Evolutionary conservation across 192 early-diverging fungal species (phyloP).

Genomic region (Radiomyces spectabilis): DNA sequence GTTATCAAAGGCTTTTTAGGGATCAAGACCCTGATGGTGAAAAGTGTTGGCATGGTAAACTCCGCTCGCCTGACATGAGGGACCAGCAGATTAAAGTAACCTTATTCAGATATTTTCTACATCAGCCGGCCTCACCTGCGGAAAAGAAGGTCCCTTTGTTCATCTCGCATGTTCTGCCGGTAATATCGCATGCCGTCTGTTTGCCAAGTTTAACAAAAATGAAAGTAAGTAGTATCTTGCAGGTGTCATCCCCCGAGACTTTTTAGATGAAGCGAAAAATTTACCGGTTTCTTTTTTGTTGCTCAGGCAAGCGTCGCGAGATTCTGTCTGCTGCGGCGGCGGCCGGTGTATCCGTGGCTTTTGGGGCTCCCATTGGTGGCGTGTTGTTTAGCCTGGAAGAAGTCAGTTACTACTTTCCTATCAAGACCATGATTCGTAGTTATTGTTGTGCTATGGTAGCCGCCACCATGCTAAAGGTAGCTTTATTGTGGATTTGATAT

Average conservation of each 20-base stretch:
- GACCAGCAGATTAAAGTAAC: not conserved
- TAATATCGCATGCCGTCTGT: conserved; percentile 78
- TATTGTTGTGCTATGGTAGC: conserved; percentile 93
- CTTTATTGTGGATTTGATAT: too few species aligned
- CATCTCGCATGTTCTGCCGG: conserved; percentile 88
- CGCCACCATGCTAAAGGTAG: conserved; percentile 72
- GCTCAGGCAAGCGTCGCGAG: conserved; percentile 76
- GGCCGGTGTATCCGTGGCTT: conserved; percentile 90
- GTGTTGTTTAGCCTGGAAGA: conserved; percentile 93
- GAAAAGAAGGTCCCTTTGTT: conserved; percentile 93
- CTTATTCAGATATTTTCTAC: conserved; percentile 56
- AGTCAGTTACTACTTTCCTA: conserved; percentile 87
- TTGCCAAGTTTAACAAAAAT: conserved; percentile 87
- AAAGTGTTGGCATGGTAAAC: conserved; percentile 78
- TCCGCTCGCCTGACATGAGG: not conserved
- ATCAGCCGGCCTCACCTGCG: conserved; percentile 79
- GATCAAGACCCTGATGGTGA: conserved; percentile 82
- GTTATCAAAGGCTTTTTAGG: conserved; percentile 91
- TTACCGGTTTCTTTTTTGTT: not conserved
- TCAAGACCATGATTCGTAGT: conserved; percentile 90
- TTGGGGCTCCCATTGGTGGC: conserved; percentile 95
- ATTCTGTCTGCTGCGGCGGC: conserved; percentile 89
- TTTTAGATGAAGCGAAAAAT: not conserved
- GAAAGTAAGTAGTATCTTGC: conserved; percentile 45
- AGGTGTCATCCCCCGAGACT: not conserved